These are phyloP conservation scores for Pleurotus platypus DNA, from an alignment of 768 basidiomycete genomes.

Conservation along the genomic window DNA sequence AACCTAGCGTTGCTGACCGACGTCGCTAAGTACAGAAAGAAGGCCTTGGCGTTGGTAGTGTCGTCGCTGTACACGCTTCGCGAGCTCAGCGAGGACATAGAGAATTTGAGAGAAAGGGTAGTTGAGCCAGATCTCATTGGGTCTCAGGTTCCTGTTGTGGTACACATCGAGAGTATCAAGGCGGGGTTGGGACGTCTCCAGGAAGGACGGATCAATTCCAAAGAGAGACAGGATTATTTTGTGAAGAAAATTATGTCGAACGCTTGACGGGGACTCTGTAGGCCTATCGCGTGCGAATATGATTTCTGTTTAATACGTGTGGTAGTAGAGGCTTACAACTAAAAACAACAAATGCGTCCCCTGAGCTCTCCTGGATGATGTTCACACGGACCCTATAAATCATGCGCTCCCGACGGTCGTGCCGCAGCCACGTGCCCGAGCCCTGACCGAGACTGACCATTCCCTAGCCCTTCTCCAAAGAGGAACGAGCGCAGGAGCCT, in stretches of 20 bases:
- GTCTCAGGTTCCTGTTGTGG: constrained; percentile 58
- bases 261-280: no score
- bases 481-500: no score
- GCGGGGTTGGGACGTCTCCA: constrained; percentile 59
- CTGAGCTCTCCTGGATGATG: no score
- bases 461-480: no score
- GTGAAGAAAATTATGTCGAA: constrained; percentile 11
- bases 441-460: no score
- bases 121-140: constrained; percentile 63
- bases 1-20: constrained; percentile 53
- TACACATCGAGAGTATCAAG: constrained; percentile 73
- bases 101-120: constrained; percentile 70
- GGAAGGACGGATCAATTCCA: constrained; percentile 52
- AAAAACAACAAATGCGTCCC: no score
- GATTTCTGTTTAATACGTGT: no score
- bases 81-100: constrained; percentile 69
- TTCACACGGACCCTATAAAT: no score
- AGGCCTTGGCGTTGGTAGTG: constrained; percentile 62
- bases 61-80: constrained; percentile 59
- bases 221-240: constrained; percentile 32
- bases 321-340: no score
- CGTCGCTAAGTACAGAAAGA: constrained; percentile 53
- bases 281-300: no score
- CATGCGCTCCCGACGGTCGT: no score
- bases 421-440: no score